Evolutionary conservation across 139 green algal genomes (phyloP).

Genomic region (Picochlorum sp.): DNA sequence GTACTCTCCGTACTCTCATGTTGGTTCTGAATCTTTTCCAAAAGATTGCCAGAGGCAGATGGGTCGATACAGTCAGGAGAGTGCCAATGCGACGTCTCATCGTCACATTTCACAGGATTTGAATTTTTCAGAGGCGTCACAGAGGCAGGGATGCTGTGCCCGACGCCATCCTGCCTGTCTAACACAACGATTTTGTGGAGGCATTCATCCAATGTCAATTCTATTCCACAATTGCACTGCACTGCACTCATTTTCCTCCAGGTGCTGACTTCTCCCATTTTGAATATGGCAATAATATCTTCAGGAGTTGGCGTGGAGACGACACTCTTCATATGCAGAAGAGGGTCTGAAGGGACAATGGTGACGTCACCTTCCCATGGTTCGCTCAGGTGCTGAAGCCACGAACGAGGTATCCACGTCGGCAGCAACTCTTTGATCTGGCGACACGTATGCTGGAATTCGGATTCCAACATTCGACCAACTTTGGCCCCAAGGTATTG

Average conservation of each 20-base stretch:
- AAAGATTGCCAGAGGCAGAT: slow-evolving; percentile 1
- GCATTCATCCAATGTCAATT: slow-evolving; percentile 78
- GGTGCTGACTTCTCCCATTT: slow-evolving; percentile 61
- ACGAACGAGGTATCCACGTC: slow-evolving; percentile 30
- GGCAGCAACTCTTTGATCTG: slow-evolving; percentile 68
- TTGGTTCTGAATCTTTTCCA: neutral
- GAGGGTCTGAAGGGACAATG: slow-evolving; percentile 64
- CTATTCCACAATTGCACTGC: slow-evolving; percentile 83
- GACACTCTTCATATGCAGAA: slow-evolving; percentile 59
- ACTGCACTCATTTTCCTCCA: slow-evolving; percentile 85
- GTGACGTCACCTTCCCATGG: slow-evolving; percentile 91
- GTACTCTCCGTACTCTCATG: neutral
- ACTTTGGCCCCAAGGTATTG: slow-evolving; percentile 42
- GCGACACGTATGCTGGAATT: slow-evolving; percentile 79
- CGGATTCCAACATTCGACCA: slow-evolving; percentile 63
- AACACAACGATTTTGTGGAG: slow-evolving; percentile 42
- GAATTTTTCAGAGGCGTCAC: neutral
- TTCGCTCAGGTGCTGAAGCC: slow-evolving; percentile 71
- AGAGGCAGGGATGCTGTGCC: slow-evolving; percentile 1
- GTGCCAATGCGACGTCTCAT: neutral
- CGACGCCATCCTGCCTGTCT: slow-evolving; percentile 19
- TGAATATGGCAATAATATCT: slow-evolving; percentile 18
- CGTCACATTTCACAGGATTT: slow-evolving; percentile 17
- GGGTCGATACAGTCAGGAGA: slow-evolving; percentile 9
- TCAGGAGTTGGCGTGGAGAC: slow-evolving; percentile 39